Evolutionary conservation across 2,329 filamentous ascomycete genomes (phyloP).

Genomic region (Colletotrichum sp.): DNA sequence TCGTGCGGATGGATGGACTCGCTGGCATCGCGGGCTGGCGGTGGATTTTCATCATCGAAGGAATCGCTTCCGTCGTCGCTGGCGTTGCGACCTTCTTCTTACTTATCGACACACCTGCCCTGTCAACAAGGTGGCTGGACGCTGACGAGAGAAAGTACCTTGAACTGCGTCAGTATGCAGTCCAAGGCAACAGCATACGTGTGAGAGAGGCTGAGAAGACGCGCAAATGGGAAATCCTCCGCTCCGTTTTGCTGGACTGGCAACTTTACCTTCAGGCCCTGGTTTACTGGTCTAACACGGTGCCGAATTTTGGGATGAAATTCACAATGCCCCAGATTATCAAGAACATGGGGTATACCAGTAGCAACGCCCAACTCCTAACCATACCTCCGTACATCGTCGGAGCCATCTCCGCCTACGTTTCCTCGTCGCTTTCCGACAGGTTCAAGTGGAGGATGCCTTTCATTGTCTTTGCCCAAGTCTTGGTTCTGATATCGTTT

Average conservation of each 20-base stretch:
- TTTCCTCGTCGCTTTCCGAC: constrained; percentile 70
- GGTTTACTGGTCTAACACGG: constrained; percentile 27
- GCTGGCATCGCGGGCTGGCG: constrained; percentile 45
- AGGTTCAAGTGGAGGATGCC: constrained; percentile 67
- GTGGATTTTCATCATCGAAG: constrained; percentile 29
- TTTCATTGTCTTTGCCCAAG: constrained; percentile 14
- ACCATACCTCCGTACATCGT: constrained; percentile 27
- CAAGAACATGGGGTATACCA: constrained; percentile 37
- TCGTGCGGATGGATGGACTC: constrained; percentile 55
- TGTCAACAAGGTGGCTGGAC: constrained; percentile 26
- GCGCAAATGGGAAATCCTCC: constrained; percentile 29
- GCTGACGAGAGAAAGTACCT: constrained; percentile 28
- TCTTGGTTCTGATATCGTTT: constrained; percentile 8
- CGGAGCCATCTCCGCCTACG: constrained; percentile 53
- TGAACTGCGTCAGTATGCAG: constrained; percentile 32
- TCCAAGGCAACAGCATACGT: constrained; percentile 24
- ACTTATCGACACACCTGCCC: constrained; percentile 26
- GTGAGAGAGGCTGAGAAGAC: neutral
- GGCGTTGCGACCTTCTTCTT: constrained; percentile 25
- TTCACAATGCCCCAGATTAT: constrained; percentile 41
- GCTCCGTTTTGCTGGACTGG: constrained; percentile 32
- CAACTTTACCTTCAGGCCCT: constrained; percentile 39
- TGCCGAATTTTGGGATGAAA: constrained; percentile 36
- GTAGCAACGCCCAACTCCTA: constrained; percentile 31
- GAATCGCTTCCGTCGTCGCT: constrained; percentile 30